phyloP scores from a whole-genome alignment of 1,139 yeast species.

The Kodamaea alishanica region DNA sequence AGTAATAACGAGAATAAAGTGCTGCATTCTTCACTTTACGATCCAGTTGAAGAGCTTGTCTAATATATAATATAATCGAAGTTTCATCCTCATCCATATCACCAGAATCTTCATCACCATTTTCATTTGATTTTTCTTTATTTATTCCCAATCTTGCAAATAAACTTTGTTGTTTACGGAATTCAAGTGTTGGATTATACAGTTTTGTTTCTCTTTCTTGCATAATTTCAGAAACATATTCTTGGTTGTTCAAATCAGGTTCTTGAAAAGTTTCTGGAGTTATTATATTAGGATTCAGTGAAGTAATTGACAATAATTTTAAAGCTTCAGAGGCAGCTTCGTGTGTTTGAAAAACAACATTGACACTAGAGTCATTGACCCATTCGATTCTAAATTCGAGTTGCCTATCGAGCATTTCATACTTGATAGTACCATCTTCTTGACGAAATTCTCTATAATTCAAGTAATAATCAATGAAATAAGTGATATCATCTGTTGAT shows the following conservation, averaged over 20 bases:
- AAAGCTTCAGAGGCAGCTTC: conserved; percentile 45
- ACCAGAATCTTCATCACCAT: conserved; percentile 15
- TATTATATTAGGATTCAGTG: conserved; percentile 15
- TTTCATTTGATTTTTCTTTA: conserved; percentile 3
- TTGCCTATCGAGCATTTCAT: conserved; percentile 27
- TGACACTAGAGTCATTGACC: conserved; percentile 64
- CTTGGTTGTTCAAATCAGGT: conserved; percentile 12
- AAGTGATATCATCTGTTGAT: conserved; percentile 60
- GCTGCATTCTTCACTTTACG: conserved; percentile 57
- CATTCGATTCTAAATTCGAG: conserved; percentile 54
- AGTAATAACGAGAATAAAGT: conserved; percentile 60
- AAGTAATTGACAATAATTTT: conserved; percentile 24
- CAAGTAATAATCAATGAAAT: conserved; percentile 49
- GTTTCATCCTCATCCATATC: conserved; percentile 44
- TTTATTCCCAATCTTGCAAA: conserved; percentile 28
- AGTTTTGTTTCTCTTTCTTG: conserved; percentile 38
- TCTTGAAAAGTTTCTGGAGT: conserved; percentile 1
- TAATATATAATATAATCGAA: conserved; percentile 37
- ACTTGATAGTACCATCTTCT: conserved; percentile 20
- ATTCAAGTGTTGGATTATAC: conserved; percentile 35
- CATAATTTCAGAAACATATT: conserved; percentile 23
- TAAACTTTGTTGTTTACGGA: conserved; percentile 33
- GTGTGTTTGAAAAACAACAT: conserved; percentile 48
- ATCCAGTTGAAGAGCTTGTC: conserved; percentile 56
- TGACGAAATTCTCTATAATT: conserved; percentile 30